phyloP scores from a whole-genome alignment of 192 early-diverging fungal species.

The Chytriomyces sp. region DNA sequence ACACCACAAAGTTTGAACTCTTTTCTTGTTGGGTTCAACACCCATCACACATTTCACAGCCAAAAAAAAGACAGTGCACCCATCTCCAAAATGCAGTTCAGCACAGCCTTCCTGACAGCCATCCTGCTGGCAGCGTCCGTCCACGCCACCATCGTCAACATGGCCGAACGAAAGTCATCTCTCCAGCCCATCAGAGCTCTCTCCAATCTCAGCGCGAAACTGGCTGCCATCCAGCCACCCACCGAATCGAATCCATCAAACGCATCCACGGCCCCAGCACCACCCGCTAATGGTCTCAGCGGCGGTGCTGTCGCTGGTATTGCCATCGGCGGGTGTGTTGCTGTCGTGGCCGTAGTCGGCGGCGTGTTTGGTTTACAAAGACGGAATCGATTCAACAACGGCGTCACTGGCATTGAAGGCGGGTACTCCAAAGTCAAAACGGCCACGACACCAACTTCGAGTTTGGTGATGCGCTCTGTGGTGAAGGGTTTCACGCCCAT shows the following conservation, averaged over 20 bases:
- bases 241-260: too few species aligned
- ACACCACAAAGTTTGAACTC: background rate
- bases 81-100: too few species aligned
- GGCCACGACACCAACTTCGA: background rate
- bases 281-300: background rate
- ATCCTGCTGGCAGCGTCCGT: background rate
- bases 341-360: background rate
- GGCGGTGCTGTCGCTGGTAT: background rate
- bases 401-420: background rate
- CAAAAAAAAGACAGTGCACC: background rate
- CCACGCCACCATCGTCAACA: background rate
- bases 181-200: constrained; percentile 7
- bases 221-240: too few species aligned
- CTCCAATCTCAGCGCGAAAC: too few species aligned
- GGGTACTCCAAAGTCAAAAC: background rate
- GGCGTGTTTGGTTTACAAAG: background rate
- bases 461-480: background rate
- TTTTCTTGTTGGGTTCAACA: background rate
- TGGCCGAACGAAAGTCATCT: constrained; percentile 26
- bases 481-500: background rate
- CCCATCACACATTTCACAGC: background rate
- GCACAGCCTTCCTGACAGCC: background rate
- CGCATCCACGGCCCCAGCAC: background rate
- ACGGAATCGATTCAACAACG: background rate
- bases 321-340: background rate